Evolutionary conservation across 768 basidiomycete genomes (phyloP).

Genomic region (Lactifluus hygrophoroides): DNA sequence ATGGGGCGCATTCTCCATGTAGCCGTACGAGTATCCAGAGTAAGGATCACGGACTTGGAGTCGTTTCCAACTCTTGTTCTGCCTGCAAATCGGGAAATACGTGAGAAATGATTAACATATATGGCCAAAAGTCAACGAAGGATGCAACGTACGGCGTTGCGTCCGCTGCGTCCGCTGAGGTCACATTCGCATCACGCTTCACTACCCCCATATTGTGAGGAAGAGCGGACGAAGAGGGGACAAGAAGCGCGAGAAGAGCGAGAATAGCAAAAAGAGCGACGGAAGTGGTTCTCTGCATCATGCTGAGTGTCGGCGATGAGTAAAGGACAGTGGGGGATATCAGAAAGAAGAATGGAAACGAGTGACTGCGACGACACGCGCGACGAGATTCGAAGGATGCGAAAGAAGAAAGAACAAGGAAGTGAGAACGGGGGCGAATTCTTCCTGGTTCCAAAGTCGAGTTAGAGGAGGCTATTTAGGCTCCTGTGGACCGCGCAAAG

Average conservation of each 20-base stretch:
- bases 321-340: background rate
- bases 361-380: background rate
- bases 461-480: background rate
- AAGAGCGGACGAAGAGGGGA: background rate
- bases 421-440: background rate
- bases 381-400: background rate
- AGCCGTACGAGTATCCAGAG: background rate
- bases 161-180: background rate
- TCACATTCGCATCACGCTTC: background rate
- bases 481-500: background rate
- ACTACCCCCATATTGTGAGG: background rate
- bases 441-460: background rate
- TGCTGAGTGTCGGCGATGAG: background rate
- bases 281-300: conserved; percentile 3
- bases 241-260: background rate
- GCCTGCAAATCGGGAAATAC: background rate
- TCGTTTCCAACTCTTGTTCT: background rate
- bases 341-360: background rate
- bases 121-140: background rate
- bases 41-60: background rate
- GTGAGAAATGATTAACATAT: background rate
- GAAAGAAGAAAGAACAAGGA: background rate
- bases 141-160: background rate
- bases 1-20: background rate
- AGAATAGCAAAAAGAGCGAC: conserved; percentile 1